Conservation (phyloP, 208 protist species). For the Hexamita inflata region DNA sequence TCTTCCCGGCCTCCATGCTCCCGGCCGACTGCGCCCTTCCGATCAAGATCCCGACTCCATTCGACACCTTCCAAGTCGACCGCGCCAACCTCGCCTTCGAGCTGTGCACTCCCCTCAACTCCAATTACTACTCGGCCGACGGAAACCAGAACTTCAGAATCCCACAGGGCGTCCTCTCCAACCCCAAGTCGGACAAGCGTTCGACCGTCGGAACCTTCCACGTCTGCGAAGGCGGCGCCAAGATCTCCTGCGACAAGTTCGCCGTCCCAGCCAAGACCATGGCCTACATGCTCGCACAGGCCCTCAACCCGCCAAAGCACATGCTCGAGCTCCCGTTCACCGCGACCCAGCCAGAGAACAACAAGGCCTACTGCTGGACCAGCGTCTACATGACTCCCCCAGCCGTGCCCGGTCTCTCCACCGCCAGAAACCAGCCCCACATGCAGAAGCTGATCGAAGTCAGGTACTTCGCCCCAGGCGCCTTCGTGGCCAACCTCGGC, state of each 20-base stretch:
- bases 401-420: slow-evolving; percentile 37
- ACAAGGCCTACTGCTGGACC: slow-evolving; percentile 30
- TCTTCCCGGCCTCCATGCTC: not conserved
- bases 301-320: slow-evolving; percentile 34
- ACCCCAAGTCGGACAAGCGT: slow-evolving; percentile 43
- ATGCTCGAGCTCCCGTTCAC: slow-evolving; percentile 37
- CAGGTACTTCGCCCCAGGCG: slow-evolving; percentile 40
- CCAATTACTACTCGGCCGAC: not conserved
- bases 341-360: not conserved
- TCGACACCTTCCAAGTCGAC: not conserved
- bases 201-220: slow-evolving; percentile 50
- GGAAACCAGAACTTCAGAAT: not conserved
- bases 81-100: slow-evolving; percentile 9
- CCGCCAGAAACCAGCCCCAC: slow-evolving; percentile 11
- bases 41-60: not conserved
- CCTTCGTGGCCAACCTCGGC: slow-evolving; percentile 40
- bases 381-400: slow-evolving; percentile 39
- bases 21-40: not conserved
- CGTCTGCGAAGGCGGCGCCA: slow-evolving; percentile 36
- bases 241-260: slow-evolving; percentile 45
- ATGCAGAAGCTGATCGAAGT: too few species aligned
- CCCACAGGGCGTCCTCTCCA: slow-evolving; percentile 40
- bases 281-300: slow-evolving; percentile 29
- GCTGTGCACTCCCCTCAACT: slow-evolving; percentile 9
- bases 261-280: slow-evolving; percentile 26